These are phyloP conservation scores for Citrus australasica DNA, from an alignment of 345 rosid species.

Conservation along the genomic window DNA sequence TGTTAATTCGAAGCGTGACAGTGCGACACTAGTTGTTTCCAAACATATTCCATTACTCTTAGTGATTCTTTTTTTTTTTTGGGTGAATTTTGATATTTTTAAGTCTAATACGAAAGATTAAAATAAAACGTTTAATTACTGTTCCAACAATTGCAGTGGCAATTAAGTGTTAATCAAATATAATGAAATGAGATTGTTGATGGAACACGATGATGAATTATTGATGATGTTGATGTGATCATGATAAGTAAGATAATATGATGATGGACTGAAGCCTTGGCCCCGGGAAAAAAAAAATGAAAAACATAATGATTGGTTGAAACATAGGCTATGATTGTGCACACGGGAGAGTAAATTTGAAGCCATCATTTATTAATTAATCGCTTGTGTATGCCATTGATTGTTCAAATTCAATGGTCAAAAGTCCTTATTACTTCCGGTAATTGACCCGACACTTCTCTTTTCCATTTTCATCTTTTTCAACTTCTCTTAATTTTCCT, in stretches of 20 bases:
- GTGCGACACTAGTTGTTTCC: too few species aligned
- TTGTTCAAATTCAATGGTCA: not conserved
- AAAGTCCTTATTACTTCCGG: not conserved
- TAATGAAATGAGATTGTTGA: not conserved
- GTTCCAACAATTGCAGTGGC: too few species aligned
- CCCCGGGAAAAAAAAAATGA: not conserved
- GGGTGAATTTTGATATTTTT: too few species aligned
- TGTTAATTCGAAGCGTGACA: too few species aligned
- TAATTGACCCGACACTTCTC: not conserved
- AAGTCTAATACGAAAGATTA: too few species aligned
- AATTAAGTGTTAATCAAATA: not conserved
- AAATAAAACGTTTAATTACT: too few species aligned
- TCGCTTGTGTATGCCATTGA: not conserved
- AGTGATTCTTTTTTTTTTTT: too few species aligned
- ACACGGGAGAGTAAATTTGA: constrained; percentile 13
- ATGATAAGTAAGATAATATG: not conserved
- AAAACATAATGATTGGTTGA: not conserved
- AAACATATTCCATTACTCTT: too few species aligned
- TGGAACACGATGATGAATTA: not conserved
- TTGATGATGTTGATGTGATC: not conserved
- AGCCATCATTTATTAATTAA: not conserved
- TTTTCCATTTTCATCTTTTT: not conserved
- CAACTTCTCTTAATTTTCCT: not conserved
- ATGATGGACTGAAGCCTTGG: not conserved
- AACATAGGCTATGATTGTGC: constrained; percentile 10